Base-by-base conservation (phyloP, 441 rosid species). In the Erodium trifolium region DNA sequence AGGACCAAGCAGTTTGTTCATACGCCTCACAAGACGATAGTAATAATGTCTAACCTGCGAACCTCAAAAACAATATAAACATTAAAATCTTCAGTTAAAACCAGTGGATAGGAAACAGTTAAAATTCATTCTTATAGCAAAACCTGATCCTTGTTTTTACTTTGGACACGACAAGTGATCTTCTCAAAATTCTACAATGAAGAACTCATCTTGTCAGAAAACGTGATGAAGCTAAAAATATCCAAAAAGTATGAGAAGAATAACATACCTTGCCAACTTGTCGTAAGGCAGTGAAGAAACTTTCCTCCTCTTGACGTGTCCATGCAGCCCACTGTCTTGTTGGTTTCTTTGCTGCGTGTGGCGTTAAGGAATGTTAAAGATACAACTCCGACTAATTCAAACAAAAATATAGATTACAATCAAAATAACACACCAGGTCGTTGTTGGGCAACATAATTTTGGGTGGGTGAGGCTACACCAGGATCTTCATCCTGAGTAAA, bases 291-390 rank as follows among this genome's bases (percentile, higher is more conserved):
- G 87, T 84, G 82, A 94, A 94, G 83, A 94, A 94, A 79, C 94
- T 86, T 82, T 92, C 98, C 77, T 94, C 98, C 83, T 94, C 99
- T 82, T 92, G 86, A 71, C 86, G 97, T 62, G 99, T 94, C 99
- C 99, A 94, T 71, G 99, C 99, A 80, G 98, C 98, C 99, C 99
- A 94, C 70, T 94, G 97, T 69, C 99, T 79, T 23, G 98, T 94
- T 29, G 96, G 87, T 76, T 77, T 92, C 80, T 90, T 94, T 23
- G 75, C 99, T 90, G 84, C 78, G 77, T 71, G 65, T 62, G 12
- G 3, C 29, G 77, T 72, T 19, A 23, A 5, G 14, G 14, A n/a
- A 70, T 34, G 45, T 67, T 34, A 39, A 29, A 62, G 18, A 53
- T 34, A 43, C 43, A 51, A 16, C 55, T 67, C n/a, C 23, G 60